These are phyloP conservation scores for Nannochloropsis salina DNA, from an alignment of 108 stramenopile species.

Conservation along the genomic window DNA sequence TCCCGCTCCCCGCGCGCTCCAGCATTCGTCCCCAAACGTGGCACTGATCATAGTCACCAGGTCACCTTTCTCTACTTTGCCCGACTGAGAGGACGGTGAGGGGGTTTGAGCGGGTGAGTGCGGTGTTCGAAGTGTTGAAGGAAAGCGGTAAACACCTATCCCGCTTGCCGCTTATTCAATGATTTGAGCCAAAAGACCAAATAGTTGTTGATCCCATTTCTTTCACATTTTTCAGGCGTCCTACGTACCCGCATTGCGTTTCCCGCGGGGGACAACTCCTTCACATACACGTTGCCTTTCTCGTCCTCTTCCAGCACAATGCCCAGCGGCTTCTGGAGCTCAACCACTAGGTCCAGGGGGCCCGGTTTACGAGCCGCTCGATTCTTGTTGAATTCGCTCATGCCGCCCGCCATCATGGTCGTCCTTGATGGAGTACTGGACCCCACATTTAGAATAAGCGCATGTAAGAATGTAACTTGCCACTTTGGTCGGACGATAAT, in stretches of 20 bases:
- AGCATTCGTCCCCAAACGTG: constrained; percentile 92
- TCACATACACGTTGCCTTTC: constrained; percentile 50
- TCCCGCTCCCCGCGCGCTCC: constrained; percentile 81
- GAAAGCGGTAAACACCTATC: not conserved
- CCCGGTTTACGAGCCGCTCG: constrained; percentile 48
- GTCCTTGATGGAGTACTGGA: not conserved
- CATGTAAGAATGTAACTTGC: too few species aligned
- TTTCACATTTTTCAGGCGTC: not conserved
- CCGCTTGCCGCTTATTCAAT: too few species aligned
- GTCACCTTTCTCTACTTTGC: constrained; percentile 70
- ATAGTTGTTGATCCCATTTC: not conserved
- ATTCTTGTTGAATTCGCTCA: constrained; percentile 12
- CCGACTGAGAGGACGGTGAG: not conserved
- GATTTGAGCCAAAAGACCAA: not conserved
- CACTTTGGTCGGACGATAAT: too few species aligned
- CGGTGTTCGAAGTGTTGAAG: not conserved
- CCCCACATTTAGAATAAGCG: too few species aligned
- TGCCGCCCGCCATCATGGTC: not conserved
- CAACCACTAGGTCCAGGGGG: constrained; percentile 71
- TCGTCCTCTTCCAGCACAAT: constrained; percentile 82
- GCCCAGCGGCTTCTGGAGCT: constrained; percentile 79
- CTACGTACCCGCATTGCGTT: not conserved
- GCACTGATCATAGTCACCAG: constrained; percentile 85
- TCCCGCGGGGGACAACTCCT: not conserved
- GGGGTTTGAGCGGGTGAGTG: not conserved